Evolutionary conservation across 2,329 filamentous ascomycete species (phyloP).

Genomic region (Diaporthe citriasiana): DNA sequence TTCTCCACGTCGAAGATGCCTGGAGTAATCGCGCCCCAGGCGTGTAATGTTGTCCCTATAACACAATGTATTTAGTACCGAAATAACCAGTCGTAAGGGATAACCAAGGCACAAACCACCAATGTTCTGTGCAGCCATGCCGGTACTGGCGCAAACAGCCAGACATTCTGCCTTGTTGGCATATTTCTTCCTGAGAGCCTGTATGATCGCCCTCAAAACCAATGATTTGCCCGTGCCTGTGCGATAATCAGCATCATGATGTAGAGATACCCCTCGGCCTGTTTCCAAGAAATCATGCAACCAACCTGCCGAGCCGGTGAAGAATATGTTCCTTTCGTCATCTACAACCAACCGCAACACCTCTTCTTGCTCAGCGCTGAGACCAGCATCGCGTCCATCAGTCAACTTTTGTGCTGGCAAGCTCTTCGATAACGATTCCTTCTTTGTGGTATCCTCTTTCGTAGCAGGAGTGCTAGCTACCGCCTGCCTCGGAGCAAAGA

Average conservation of each 20-base stretch:
- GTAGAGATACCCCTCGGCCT: rapidly evolving
- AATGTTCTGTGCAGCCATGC: conserved; percentile 81
- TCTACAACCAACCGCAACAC: conserved; percentile 77
- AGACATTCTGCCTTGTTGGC: conserved; percentile 74
- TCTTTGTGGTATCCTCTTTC: too few species aligned
- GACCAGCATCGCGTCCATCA: conserved; percentile 38
- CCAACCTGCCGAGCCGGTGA: conserved; percentile 74
- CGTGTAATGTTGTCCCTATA: conserved; percentile 74
- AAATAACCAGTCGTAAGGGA: too few species aligned
- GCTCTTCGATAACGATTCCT: not conserved
- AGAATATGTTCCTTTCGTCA: conserved; percentile 79
- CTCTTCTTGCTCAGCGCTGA: conserved; percentile 78
- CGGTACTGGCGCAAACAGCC: conserved; percentile 82
- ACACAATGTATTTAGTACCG: not conserved
- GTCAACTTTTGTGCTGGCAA: too few species aligned
- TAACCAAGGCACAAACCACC: conserved; percentile 61
- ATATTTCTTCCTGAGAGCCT: conserved; percentile 74
- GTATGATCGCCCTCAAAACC: conserved; percentile 79
- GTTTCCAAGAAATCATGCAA: not conserved
- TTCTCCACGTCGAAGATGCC: conserved; percentile 79
- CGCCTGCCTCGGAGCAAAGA: conserved; percentile 13
- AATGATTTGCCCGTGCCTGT: conserved; percentile 82
- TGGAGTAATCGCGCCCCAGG: conserved; percentile 80
- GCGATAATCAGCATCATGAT: not conserved
- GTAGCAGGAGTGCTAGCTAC: too few species aligned